Conservation (phyloP, 495 filamentous ascomycete genomes). For the Rhypophila decipiens region DNA sequence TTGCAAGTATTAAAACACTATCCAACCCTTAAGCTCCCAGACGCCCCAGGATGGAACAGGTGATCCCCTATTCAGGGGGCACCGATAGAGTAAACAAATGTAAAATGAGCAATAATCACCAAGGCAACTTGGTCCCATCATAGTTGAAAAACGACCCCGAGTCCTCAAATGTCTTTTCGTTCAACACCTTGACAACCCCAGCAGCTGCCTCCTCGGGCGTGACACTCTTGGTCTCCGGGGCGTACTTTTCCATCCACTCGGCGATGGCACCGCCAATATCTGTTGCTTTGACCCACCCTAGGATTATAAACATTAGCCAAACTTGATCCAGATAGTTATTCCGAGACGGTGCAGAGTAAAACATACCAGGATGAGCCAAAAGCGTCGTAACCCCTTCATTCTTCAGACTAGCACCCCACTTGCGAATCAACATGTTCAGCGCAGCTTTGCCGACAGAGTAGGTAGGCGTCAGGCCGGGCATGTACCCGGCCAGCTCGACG, state of each 20-base stretch:
- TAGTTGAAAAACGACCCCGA: not conserved
- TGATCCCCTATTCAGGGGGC: no score
- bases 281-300: not conserved
- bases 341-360: not conserved
- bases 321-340: not conserved
- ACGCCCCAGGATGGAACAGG: no score
- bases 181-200: not conserved
- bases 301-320: not conserved
- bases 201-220: not conserved
- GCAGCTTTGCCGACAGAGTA: slow-evolving; percentile 1
- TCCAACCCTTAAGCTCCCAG: no score
- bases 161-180: not conserved
- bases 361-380: not conserved
- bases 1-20: no score
- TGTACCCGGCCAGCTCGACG: not conserved
- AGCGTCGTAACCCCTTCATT: not conserved
- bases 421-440: slow-evolving; percentile 1
- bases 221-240: not conserved
- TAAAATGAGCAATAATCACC: no score
- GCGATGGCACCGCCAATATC: not conserved
- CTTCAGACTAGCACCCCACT: not conserved
- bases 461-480: not conserved
- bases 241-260: not conserved
- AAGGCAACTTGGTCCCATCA: not conserved
- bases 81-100: no score